Percentiles rank a stretch among this genome's conserved stretches.
phyloP scores from a whole-genome alignment of 768 basidiomycete species.

The Leucosporidium scottii region DNA sequence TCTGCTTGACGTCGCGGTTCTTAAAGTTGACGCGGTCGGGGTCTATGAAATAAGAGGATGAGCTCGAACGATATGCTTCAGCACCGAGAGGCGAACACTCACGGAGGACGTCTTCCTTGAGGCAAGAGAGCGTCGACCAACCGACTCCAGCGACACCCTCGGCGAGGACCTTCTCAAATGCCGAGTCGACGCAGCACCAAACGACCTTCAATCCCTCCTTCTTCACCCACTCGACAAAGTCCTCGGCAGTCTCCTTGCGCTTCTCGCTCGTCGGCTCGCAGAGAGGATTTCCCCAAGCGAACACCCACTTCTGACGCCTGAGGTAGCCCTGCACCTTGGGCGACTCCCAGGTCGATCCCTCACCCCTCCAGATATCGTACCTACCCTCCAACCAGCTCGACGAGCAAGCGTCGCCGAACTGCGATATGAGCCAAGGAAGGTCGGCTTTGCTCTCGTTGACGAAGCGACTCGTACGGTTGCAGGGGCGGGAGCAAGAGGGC shows the following conservation, averaged over 20 bases:
- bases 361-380: conserved; percentile 23
- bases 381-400: conserved; percentile 28
- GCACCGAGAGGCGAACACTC: no score
- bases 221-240: conserved; percentile 17
- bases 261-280: conserved; percentile 9
- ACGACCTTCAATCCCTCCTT: conserved; percentile 19
- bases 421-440: conserved; percentile 18
- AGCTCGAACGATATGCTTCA: no score
- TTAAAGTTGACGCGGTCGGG: conserved; percentile 21
- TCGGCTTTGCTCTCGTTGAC: conserved; percentile 7
- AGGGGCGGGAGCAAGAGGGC: background rate
- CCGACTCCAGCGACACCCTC: background rate
- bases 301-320: conserved; percentile 12
- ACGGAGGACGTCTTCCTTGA: no score
- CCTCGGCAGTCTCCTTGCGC: conserved; percentile 11
- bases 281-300: conserved; percentile 33
- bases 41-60: no score
- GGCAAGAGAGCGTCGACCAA: background rate
- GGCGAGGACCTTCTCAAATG: conserved; percentile 19
- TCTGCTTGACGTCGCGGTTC: conserved; percentile 24
- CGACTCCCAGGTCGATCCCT: conserved; percentile 11
- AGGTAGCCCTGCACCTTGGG: conserved; percentile 30
- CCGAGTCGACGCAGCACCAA: conserved; percentile 20
- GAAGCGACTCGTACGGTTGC: background rate
- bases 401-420: conserved; percentile 19